Evolutionary conservation across 2,329 filamentous ascomycete species (phyloP).

Genomic region (Diplodia intermedia): DNA sequence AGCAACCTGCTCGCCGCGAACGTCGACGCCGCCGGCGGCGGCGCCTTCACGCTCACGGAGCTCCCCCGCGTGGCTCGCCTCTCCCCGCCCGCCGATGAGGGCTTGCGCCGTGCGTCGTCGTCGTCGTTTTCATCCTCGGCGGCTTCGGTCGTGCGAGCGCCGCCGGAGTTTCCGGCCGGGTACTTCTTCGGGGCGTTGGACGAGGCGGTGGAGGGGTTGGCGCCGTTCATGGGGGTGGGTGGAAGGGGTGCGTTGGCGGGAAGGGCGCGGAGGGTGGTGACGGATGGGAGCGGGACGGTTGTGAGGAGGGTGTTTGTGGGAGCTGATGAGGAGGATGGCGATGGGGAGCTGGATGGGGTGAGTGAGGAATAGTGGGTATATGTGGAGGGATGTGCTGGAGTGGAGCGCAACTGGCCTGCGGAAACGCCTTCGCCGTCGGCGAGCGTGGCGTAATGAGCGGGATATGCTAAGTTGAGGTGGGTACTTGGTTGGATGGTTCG

Average conservation of each 20-base stretch:
- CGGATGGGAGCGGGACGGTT: not conserved
- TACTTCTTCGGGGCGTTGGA: slow-evolving; percentile 8
- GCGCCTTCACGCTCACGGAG: not conserved
- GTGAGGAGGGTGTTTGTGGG: not conserved
- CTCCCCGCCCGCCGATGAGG: not conserved
- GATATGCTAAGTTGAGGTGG: too few species aligned
- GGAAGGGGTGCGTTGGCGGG: not conserved
- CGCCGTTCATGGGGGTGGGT: slow-evolving; percentile 14
- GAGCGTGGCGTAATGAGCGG: too few species aligned
- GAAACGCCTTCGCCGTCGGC: too few species aligned
- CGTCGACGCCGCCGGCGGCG: not conserved
- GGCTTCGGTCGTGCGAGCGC: not conserved
- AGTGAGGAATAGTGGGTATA: too few species aligned
- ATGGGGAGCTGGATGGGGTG: too few species aligned
- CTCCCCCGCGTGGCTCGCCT: not conserved
- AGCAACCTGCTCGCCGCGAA: not conserved
- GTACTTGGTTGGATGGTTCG: too few species aligned
- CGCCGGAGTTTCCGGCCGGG: not conserved
- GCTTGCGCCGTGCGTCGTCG: too few species aligned
- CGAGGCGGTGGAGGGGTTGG: slow-evolving; percentile 5
- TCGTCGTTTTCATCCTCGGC: not conserved
- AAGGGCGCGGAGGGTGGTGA: not conserved
- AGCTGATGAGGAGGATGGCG: too few species aligned
- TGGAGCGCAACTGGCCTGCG: too few species aligned
- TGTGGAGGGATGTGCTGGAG: too few species aligned